Base-by-base conservation (phyloP, 805 yeast species). In the Cyberlindnera nakhonratchasimensis region DNA sequence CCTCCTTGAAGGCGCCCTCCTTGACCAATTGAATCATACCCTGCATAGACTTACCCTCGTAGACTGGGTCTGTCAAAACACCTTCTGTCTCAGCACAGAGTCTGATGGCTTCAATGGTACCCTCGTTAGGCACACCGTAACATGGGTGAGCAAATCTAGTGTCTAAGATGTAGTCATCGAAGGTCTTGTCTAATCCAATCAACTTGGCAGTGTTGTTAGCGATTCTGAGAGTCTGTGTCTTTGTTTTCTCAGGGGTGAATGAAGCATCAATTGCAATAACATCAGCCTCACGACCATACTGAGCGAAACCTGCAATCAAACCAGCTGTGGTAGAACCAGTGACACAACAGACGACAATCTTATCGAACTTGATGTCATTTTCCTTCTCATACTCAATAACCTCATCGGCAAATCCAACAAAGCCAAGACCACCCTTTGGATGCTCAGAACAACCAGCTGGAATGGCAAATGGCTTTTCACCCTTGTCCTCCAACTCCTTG, bases 401-500 rank as follows among this genome's bases (percentile, higher is more conserved):
- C 39, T 47, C 50, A 29, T 47, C 42, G 17, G 47, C 47, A 23
- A 43, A 47, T 21, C 47, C 47, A 18, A 47, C 50, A 37, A 47
- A 47, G 22, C 50, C 50, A 11, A 47, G 40, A 38, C 50, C 50
- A 40, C 50, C 50, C 41, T 47, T 43, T 30, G 44, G 40, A 28
- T 47, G 50, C 45, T 47, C 50, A 14, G 50, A 47, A 24, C 50
- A 47, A 29, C 50, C 50, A 17, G 50, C 50, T 26, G 50, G 50
- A 29, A 47, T 47, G 5, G 50, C 26, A 23, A 37, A 47, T 31
- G 50, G 50, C 25, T 32, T 47, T 35, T 34, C 39, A 19, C 50
- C 50, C 30, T 40, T 32, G 34, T 20, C 47, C 37, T 47, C 45
- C 20, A 47, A 24, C 39, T 47, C 50, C 20, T 33, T 13, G 12